These are phyloP conservation scores for Xylariaceae sp. DNA, from an alignment of 2,329 filamentous ascomycete genomes.

Conservation along the genomic window DNA sequence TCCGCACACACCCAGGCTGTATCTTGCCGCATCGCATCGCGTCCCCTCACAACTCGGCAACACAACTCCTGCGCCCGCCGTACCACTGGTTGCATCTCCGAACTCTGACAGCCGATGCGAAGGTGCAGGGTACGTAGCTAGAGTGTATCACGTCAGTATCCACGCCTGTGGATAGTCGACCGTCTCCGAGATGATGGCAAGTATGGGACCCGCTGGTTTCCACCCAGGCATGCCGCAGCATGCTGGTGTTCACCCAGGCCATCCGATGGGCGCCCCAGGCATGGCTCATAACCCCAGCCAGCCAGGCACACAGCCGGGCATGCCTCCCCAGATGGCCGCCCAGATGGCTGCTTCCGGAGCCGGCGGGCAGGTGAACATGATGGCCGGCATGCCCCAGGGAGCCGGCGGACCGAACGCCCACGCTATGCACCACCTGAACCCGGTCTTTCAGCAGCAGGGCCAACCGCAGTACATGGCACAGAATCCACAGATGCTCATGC, in stretches of 20 bases:
- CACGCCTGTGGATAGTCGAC: slow-evolving; percentile 58
- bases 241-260: slow-evolving; percentile 64
- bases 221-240: slow-evolving; percentile 71
- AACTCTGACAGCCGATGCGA: slow-evolving; percentile 12
- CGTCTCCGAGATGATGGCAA: slow-evolving; percentile 63
- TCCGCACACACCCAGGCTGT: neutral
- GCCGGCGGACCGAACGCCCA: slow-evolving; percentile 62
- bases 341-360: slow-evolving; percentile 73
- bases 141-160: slow-evolving; percentile 52
- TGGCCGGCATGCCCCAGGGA: slow-evolving; percentile 73
- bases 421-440: slow-evolving; percentile 69
- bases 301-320: slow-evolving; percentile 63
- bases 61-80: no score
- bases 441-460: slow-evolving; percentile 52
- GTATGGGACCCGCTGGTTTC: slow-evolving; percentile 60
- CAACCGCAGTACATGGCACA: slow-evolving; percentile 31
- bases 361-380: slow-evolving; percentile 71
- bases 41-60: neutral
- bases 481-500: slow-evolving; percentile 32
- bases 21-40: slow-evolving; percentile 4
- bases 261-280: slow-evolving; percentile 57
- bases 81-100: slow-evolving; percentile 1
- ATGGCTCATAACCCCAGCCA: slow-evolving; percentile 69
- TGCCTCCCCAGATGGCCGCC: slow-evolving; percentile 64
- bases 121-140: slow-evolving; percentile 48